These are phyloP conservation scores for Nicotiana otophora DNA, from an alignment of 257 asterid genomes.

Conservation along the genomic window DNA sequence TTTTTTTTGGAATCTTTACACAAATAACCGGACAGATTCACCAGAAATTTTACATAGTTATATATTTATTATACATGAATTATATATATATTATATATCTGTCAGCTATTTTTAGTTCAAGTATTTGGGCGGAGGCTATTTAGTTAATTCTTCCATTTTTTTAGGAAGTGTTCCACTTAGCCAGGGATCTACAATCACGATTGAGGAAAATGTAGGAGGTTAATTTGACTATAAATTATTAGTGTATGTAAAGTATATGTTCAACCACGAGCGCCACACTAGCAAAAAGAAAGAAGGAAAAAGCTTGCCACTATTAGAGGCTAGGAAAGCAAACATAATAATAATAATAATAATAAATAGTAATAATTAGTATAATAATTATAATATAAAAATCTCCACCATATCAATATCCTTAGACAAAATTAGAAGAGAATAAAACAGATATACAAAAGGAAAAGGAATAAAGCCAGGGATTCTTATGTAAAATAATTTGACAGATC, in stretches of 20 bases:
- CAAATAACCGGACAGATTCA: no score
- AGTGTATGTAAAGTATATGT: not conserved
- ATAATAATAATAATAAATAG: no score
- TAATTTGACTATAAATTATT: conserved; percentile 5
- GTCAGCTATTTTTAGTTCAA: no score
- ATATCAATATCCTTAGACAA: not conserved
- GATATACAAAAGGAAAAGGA: not conserved
- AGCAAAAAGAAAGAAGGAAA: not conserved
- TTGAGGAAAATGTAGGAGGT: not conserved
- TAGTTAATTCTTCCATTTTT: no score
- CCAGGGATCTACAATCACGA: conserved; percentile 5
- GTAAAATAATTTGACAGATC: not conserved
- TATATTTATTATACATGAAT: no score
- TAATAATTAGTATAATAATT: no score
- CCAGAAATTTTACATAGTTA: no score
- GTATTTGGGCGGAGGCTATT: no score
- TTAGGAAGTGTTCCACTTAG: not conserved
- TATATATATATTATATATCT: no score
- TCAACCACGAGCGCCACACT: conserved; percentile 2
- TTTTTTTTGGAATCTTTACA: no score
- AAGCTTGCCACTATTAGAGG: conserved; percentile 1
- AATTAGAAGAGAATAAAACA: not conserved
- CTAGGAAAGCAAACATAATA: not conserved
- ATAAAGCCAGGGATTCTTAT: conserved; percentile 2
- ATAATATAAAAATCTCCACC: not conserved